phyloP scores from a whole-genome alignment of 2,329 filamentous ascomycete genomes.

The Cordyceps cicadae region DNA sequence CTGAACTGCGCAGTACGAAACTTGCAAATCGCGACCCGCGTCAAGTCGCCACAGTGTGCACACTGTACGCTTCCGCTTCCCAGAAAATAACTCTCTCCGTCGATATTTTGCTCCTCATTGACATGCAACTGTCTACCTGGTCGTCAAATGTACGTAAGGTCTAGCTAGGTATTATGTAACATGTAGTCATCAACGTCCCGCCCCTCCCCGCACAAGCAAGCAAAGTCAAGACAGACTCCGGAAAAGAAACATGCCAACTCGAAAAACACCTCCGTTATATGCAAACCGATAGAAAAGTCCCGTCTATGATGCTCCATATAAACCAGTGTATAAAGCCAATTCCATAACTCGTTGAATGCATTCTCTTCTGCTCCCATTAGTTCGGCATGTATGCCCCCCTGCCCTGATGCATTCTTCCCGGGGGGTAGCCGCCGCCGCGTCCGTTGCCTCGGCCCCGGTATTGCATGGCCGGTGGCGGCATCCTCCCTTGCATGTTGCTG shows the following conservation, averaged over 20 bases:
- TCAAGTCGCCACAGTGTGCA: background rate
- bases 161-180: background rate
- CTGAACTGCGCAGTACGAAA: too few species aligned
- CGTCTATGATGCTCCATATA: constrained; percentile 5
- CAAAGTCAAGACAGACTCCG: background rate
- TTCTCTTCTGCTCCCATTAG: background rate
- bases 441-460: constrained; percentile 1
- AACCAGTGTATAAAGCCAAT: background rate
- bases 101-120: background rate
- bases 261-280: background rate
- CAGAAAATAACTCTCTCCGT: too few species aligned
- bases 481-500: background rate
- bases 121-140: background rate
- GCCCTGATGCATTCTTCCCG: background rate
- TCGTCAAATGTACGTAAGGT: constrained; percentile 4
- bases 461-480: background rate
- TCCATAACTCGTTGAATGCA: background rate
- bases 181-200: background rate
- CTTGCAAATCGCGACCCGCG: too few species aligned
- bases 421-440: too few species aligned
- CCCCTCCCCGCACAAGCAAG: too few species aligned
- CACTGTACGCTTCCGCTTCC: background rate
- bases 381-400: constrained; percentile 1
- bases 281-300: background rate
- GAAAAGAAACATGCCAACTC: background rate